These are phyloP conservation scores for Chlorella variabilis DNA, from an alignment of 163 green algal genomes.

Conservation along the genomic window DNA sequence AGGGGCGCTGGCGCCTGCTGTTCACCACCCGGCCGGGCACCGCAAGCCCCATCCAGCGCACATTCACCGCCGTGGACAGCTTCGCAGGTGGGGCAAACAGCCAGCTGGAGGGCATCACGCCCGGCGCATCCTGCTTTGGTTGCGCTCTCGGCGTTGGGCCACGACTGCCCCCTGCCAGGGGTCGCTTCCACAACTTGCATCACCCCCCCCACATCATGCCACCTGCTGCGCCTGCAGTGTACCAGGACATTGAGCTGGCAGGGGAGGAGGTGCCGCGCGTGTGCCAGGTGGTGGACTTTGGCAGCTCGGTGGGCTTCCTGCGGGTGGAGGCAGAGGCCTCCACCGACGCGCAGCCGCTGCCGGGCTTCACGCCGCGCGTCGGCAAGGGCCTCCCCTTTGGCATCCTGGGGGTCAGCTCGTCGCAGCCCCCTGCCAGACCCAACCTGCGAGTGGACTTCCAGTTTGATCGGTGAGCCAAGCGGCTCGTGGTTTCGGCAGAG, in stretches of 20 bases:
- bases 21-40: conserved; percentile 79
- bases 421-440: conserved; percentile 53
- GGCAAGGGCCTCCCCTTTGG: conserved; percentile 81
- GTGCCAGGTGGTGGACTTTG: conserved; percentile 90
- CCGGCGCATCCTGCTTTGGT: too few relatives aligned
- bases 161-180: too few relatives aligned
- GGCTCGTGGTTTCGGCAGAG: too few relatives aligned
- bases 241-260: conserved; percentile 55
- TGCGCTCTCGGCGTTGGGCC: too few relatives aligned
- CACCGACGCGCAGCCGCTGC: conserved; percentile 71
- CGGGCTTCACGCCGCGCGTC: conserved; percentile 77
- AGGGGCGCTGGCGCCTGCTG: conserved; percentile 80
- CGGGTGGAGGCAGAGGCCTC: conserved; percentile 86
- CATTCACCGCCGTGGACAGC: conserved; percentile 87
- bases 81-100: conserved; percentile 73
- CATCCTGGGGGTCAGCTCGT: conserved; percentile 83
- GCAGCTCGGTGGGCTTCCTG: conserved; percentile 52
- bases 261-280: conserved; percentile 48
- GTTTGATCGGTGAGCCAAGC: conserved; percentile 72
- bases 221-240: conserved; percentile 7
- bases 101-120: too few relatives aligned
- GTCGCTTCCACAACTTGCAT: too few relatives aligned
- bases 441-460: conserved; percentile 90
- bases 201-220: not conserved
- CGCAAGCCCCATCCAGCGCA: conserved; percentile 87